These are phyloP conservation scores for Solanum sitiens DNA, from an alignment of 257 asterid species.

Conservation along the genomic window DNA sequence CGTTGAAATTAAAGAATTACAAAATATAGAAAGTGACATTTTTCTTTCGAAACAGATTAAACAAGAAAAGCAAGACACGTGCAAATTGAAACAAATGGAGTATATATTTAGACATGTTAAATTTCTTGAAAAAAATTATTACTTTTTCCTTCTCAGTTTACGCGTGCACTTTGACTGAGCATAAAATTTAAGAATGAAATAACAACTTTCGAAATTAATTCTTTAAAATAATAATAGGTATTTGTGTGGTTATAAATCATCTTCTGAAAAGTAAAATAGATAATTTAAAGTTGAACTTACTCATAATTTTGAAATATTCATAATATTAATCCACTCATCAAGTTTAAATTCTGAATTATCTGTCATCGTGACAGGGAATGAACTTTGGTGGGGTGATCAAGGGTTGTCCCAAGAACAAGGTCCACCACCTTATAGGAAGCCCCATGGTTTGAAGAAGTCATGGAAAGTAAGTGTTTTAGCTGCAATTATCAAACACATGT, in stretches of 20 bases:
- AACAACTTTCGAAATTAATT: not conserved
- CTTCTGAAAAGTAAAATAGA: not conserved
- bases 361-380: conserved; percentile 14
- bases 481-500: conserved; percentile 47
- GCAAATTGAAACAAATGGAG: not conserved
- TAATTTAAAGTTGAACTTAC: not conserved
- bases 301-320: not conserved
- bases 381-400: conserved; percentile 56
- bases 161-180: not conserved
- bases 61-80: not conserved
- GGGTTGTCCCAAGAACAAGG: conserved; percentile 37
- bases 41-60: not conserved
- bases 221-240: not conserved
- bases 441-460: conserved; percentile 30
- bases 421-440: conserved; percentile 50
- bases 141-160: not conserved
- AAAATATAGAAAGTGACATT: not conserved
- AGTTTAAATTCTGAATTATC: not conserved
- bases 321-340: not conserved
- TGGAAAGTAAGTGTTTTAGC: conserved; percentile 28
- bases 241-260: not conserved
- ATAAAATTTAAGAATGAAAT: not conserved
- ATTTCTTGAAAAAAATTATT: not conserved
- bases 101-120: not conserved
- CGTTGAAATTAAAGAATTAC: not conserved